Evolutionary conservation across 768 basidiomycete species (phyloP).

Genomic region (Leccinum aurantiacum): DNA sequence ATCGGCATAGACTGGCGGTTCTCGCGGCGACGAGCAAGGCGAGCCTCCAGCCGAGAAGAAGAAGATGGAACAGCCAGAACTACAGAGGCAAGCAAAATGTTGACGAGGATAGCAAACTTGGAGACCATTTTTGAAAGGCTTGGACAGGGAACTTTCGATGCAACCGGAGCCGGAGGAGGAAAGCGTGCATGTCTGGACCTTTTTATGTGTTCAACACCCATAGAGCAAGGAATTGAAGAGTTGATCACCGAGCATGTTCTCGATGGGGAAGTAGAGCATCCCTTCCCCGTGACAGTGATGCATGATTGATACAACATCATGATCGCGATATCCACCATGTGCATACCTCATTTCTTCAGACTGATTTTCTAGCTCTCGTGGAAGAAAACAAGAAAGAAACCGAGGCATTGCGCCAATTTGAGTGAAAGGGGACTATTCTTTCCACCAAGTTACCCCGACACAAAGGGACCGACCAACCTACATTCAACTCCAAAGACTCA

Average conservation of each 20-base stretch:
- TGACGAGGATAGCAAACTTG: constrained; percentile 16
- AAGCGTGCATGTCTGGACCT: not conserved
- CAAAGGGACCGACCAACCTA: no score
- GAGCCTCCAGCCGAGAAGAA: constrained; percentile 6
- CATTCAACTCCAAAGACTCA: no score
- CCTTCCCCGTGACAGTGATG: no score
- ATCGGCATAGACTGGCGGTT: constrained; percentile 13
- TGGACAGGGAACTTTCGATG: not conserved
- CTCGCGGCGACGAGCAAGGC: constrained; percentile 18
- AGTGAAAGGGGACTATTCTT: no score
- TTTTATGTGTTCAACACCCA: not conserved
- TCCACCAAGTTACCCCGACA: no score
- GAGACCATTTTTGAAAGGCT: constrained; percentile 16
- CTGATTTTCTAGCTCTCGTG: no score
- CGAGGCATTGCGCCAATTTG: no score
- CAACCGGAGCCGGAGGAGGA: not conserved
- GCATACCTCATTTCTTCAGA: no score
- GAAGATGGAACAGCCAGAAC: constrained; percentile 11
- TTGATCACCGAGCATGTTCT: not conserved
- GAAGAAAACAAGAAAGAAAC: no score
- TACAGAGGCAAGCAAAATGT: constrained; percentile 19
- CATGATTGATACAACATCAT: not conserved
- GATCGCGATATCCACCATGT: no score
- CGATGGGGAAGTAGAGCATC: not conserved
- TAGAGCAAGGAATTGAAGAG: not conserved